These are phyloP conservation scores for Exophiala phaeomuriformis DNA, from an alignment of 2,329 filamentous ascomycete species.

Conservation along the genomic window DNA sequence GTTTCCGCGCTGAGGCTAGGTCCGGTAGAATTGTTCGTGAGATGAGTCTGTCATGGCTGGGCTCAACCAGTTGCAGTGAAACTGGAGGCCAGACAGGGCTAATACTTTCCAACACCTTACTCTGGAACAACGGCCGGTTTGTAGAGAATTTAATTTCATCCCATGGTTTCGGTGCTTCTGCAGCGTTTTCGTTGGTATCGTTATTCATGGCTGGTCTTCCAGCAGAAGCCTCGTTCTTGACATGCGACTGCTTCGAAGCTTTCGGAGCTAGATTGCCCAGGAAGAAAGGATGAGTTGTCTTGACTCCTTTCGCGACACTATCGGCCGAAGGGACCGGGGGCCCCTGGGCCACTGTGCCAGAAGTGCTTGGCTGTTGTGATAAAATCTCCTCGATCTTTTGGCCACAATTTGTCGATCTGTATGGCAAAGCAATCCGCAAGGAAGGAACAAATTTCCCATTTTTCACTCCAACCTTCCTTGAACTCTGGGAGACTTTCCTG, in stretches of 20 bases:
- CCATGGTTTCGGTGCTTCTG: constrained; percentile 20
- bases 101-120: constrained; percentile 3
- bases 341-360: background rate
- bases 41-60: background rate
- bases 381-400: constrained; percentile 56
- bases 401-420: constrained; percentile 40
- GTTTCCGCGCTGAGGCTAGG: constrained; percentile 5
- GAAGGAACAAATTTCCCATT: constrained; percentile 24
- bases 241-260: constrained; percentile 1
- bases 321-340: constrained; percentile 17
- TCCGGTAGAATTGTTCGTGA: background rate
- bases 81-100: constrained; percentile 22
- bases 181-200: constrained; percentile 7
- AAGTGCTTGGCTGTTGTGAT: constrained; percentile 31
- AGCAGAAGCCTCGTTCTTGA: constrained; percentile 11
- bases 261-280: constrained; percentile 44
- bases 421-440: constrained; percentile 13
- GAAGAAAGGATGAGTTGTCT: constrained; percentile 63
- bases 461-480: constrained; percentile 19
- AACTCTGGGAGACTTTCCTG: background rate
- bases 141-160: constrained; percentile 23
- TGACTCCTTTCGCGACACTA: constrained; percentile 27
- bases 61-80: constrained; percentile 14
- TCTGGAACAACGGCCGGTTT: constrained; percentile 1
- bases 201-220: constrained; percentile 7